phyloP scores from a whole-genome alignment of 768 basidiomycete genomes.

The Aureoboletus auriporus region DNA sequence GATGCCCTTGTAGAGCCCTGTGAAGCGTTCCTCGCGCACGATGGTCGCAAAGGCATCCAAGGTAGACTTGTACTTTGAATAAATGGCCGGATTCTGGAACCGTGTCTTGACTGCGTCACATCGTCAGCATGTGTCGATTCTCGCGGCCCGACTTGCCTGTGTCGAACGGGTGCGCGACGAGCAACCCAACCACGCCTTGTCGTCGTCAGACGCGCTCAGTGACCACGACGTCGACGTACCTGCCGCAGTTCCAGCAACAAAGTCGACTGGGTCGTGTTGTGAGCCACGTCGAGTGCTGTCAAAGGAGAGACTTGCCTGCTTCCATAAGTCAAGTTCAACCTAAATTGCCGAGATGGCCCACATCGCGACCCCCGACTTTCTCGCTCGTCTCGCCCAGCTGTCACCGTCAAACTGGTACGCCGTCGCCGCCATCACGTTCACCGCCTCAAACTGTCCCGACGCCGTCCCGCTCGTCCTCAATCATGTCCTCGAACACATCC shows the following conservation, averaged over 20 bases:
- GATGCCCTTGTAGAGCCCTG: slow-evolving; percentile 73
- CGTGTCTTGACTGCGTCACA: slow-evolving; percentile 66
- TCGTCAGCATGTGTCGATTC: neutral
- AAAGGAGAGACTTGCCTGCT: slow-evolving; percentile 9
- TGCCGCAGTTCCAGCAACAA: slow-evolving; percentile 72
- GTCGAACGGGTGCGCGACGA: slow-evolving; percentile 78
- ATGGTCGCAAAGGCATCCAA: slow-evolving; percentile 66
- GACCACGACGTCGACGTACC: slow-evolving; percentile 27
- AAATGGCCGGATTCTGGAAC: slow-evolving; percentile 62
- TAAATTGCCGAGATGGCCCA: slow-evolving; percentile 8
- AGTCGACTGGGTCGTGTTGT: slow-evolving; percentile 45
- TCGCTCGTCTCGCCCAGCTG: slow-evolving; percentile 40
- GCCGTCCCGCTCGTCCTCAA: slow-evolving; percentile 53
- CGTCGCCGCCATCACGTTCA: slow-evolving; percentile 52
- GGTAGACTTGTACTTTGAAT: slow-evolving; percentile 57
- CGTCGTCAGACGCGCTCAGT: neutral
- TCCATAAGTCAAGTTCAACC: slow-evolving; percentile 10
- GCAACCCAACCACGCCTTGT: slow-evolving; percentile 56
- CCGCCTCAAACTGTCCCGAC: slow-evolving; percentile 56
- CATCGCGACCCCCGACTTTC: slow-evolving; percentile 40
- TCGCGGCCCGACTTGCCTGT: slow-evolving; percentile 40
- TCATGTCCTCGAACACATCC: slow-evolving; percentile 44
- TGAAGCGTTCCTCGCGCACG: slow-evolving; percentile 61
- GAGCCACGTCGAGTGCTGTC: too few relatives aligned
- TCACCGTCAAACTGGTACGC: slow-evolving; percentile 52